phyloP scores from a whole-genome alignment of 179 eudicot species.

The Silene coronaria region DNA sequence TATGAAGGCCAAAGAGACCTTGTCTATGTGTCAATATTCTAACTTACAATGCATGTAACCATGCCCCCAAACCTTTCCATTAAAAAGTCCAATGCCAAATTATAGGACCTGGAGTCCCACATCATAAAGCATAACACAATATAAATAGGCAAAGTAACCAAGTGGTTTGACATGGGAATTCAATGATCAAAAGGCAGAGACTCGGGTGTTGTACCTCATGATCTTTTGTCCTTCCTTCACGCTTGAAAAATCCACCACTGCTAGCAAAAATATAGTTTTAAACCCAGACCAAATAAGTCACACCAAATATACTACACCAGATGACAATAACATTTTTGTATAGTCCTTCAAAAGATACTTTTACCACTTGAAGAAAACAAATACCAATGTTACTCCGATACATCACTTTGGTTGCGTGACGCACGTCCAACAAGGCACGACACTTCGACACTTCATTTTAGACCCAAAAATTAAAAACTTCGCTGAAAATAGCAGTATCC shows the following conservation, averaged over 20 bases:
- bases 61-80: background rate
- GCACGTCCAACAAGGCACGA: no score
- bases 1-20: background rate
- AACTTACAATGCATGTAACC: background rate
- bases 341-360: conserved; percentile 1
- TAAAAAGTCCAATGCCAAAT: background rate
- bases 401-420: no score
- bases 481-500: no score
- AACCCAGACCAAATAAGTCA: conserved; percentile 6
- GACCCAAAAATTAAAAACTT: no score
- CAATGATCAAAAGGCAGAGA: conserved; percentile 16
- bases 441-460: no score
- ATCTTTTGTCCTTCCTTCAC: conserved; percentile 94
- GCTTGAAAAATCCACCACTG: conserved; percentile 98
- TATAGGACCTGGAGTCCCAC: background rate
- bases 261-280: conserved; percentile 8
- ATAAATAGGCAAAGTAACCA: background rate
- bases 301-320: conserved; percentile 1
- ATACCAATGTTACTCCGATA: background rate
- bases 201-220: conserved; percentile 60
- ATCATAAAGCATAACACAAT: background rate
- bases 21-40: background rate
- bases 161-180: background rate
- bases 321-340: background rate
- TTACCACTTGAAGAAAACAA: background rate